Percentiles rank a stretch among this genome's conserved stretches.
phyloP scores from a whole-genome alignment of 495 filamentous ascomycete genomes.

The Clohesyomyces aquaticus region DNA sequence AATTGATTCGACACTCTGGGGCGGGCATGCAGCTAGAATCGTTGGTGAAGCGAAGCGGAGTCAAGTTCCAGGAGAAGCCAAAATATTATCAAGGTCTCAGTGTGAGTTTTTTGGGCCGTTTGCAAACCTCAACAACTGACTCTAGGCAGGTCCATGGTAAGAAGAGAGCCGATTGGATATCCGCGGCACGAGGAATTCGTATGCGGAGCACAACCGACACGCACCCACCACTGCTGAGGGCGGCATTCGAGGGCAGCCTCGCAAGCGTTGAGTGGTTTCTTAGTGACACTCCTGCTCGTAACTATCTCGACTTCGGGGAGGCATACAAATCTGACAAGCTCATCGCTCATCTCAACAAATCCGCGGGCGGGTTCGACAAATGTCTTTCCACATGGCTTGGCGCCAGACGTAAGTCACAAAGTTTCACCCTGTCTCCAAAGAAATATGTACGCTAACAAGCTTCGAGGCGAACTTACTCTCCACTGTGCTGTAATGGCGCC shows the following conservation, averaged over 20 bases:
- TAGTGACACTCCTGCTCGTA: slow-evolving; percentile 62
- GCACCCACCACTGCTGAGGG: slow-evolving; percentile 60
- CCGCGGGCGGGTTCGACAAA: slow-evolving; percentile 61
- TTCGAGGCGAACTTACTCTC: slow-evolving; percentile 56
- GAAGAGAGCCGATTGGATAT: slow-evolving; percentile 68
- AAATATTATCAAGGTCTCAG: slow-evolving; percentile 72
- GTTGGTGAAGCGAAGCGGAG: slow-evolving; percentile 61
- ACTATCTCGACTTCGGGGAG: slow-evolving; percentile 66
- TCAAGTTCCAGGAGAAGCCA: slow-evolving; percentile 62
- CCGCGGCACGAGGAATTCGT: slow-evolving; percentile 52
- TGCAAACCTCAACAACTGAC: slow-evolving; percentile 1
- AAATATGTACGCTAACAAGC: slow-evolving; percentile 4
- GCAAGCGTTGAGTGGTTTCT: slow-evolving; percentile 71
- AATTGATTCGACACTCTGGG: slow-evolving; percentile 59
- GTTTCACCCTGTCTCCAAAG: neutral
- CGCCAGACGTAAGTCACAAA: slow-evolving; percentile 50
- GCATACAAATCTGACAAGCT: slow-evolving; percentile 59
- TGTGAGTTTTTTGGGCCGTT: slow-evolving; percentile 31
- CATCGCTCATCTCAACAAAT: slow-evolving; percentile 58
- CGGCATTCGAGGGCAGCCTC: slow-evolving; percentile 60
- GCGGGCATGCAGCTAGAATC: slow-evolving; percentile 67
- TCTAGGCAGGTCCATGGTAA: slow-evolving; percentile 59
- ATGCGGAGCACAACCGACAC: slow-evolving; percentile 10
- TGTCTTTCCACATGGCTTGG: slow-evolving; percentile 65
- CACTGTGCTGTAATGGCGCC: slow-evolving; percentile 64